Percentiles rank a stretch among this genome's conserved stretches.
Conservation (phyloP, 2,329 filamentous ascomycete genomes). For the Calonectria hawksworthii region DNA sequence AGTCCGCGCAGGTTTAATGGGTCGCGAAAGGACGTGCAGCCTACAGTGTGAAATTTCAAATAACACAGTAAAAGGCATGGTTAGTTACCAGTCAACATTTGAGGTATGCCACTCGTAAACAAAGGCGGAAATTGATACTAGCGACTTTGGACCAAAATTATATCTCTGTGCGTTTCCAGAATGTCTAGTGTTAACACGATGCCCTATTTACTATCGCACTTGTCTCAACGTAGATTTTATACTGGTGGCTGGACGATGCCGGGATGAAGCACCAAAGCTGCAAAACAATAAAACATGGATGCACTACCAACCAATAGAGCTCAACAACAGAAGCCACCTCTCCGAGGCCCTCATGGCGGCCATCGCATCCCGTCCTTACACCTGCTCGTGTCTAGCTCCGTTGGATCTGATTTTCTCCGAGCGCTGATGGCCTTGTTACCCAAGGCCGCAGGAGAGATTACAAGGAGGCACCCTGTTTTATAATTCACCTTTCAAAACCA, state of each 20-base stretch:
- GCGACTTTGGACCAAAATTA: neutral
- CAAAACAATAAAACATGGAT: slow-evolving; percentile 33
- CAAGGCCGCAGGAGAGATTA: neutral
- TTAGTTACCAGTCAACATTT: neutral
- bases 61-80: neutral
- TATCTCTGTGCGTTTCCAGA: no score
- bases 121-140: neutral
- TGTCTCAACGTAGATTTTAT: neutral
- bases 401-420: neutral
- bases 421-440: neutral
- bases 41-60: neutral
- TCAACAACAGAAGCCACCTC: neutral
- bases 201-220: neutral
- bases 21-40: neutral
- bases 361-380: slow-evolving; percentile 21
- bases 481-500: neutral
- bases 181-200: no score
- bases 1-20: slow-evolving; percentile 21
- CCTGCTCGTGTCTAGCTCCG: slow-evolving; percentile 25
- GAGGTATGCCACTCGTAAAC: neutral
- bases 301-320: slow-evolving; percentile 31
- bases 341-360: slow-evolving; percentile 5
- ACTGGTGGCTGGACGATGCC: slow-evolving; percentile 9
- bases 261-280: neutral
- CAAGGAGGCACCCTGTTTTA: slow-evolving; percentile 15